Percentiles rank a stretch among this genome's conserved stretches.
These are phyloP conservation scores for Phytophthora vignae DNA, from an alignment of 352 stramenopile species.

Conservation along the genomic window DNA sequence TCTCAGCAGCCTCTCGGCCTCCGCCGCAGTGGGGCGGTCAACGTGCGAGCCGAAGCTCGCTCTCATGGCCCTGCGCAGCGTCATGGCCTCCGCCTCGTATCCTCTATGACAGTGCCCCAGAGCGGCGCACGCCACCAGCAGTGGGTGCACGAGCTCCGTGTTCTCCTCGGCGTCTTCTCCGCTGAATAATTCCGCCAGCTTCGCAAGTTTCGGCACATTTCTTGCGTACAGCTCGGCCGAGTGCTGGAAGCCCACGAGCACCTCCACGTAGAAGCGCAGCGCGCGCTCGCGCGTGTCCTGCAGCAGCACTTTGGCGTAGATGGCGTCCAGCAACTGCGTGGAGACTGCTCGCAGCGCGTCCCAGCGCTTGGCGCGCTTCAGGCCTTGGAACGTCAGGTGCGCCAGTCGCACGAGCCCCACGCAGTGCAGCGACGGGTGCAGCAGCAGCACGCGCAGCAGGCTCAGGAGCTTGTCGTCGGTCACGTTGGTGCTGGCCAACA, in stretches of 20 bases:
- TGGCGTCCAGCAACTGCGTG: constrained; percentile 44
- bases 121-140: constrained; percentile 55
- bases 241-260: constrained; percentile 85
- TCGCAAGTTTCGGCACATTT: constrained; percentile 52
- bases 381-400: constrained; percentile 60
- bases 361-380: constrained; percentile 86
- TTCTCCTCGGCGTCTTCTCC: constrained; percentile 39
- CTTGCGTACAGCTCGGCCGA: constrained; percentile 61
- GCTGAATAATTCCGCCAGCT: constrained; percentile 52
- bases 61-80: constrained; percentile 50
- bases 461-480: constrained; percentile 40
- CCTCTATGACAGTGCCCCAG: constrained; percentile 73
- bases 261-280: constrained; percentile 64
- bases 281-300: constrained; percentile 31
- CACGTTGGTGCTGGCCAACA: constrained; percentile 65
- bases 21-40: constrained; percentile 46
- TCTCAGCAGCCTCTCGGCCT: constrained; percentile 56
- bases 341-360: constrained; percentile 55
- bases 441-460: constrained; percentile 46
- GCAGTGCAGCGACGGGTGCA: constrained; percentile 46
- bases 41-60: constrained; percentile 44
- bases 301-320: constrained; percentile 47
- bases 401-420: constrained; percentile 62
- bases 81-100: constrained; percentile 66
- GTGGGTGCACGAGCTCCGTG: constrained; percentile 29